Evolutionary conservation across 2,329 filamentous ascomycete species (phyloP), one percentile per base, ranked within the genome.

Genomic region (Trichoderma atrobrunneum): DNA sequence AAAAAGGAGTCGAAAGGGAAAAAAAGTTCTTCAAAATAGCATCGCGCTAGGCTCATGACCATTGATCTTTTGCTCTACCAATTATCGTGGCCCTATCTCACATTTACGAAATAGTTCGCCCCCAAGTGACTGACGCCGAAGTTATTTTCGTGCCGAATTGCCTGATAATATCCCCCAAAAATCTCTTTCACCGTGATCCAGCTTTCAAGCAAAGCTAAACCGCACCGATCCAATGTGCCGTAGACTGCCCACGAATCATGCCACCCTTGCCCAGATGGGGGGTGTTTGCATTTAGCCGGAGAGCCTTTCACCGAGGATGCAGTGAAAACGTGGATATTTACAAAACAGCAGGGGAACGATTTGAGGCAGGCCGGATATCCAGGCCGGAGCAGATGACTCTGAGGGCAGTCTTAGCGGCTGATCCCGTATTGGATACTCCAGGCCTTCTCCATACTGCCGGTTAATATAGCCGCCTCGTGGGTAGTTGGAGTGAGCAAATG

Each of bases 391-490:
- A 70, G 66, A 70, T 70, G 66, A 70, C 66, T 54, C 66, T 59
- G 3, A 43, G 51, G 24, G 51, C 64, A 34, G 32, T 70, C 39
- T 60, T 60, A 51, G 56, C 57, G 66, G 66, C 28, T 61, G 66
- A 51, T 70, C 56, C 66, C 56, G 57, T 70, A 70, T 68, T 68
- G 34, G 65, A 59, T 28, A 59, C 65, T 48, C 18, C 14, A 30
- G 30, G 8, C 12, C 62, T 48, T 12, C 57, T 51, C 57, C 66
- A 61, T 62, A 70, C 66, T 70, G 6, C 66, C 66, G 66, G 66
- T 70, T 70, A 62, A 70, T 70, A 70, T 69, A 69, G 66, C 66
- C 66, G 66, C 66, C 56, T 69, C 57, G 66, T 69, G 66, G 66
- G 34, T 39, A 26, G 64, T 59, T 59, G 32, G 51, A 57, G 64